Conservation (phyloP, 306 rosid genomes). For the Echinosophora koreensis region DNA sequence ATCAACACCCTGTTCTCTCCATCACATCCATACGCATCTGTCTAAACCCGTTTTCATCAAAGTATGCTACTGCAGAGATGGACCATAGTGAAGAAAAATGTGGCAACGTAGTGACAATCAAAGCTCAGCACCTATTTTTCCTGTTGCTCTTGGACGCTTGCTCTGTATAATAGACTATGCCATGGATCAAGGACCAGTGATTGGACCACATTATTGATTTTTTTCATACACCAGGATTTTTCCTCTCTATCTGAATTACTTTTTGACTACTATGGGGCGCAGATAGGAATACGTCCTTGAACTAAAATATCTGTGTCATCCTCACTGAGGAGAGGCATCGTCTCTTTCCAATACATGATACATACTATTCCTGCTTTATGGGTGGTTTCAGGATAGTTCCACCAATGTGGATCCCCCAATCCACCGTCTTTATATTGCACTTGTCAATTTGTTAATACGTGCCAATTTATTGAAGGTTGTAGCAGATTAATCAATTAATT, state of each 20-base stretch:
- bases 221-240: constrained; percentile 26
- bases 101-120: constrained; percentile 53
- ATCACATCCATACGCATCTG: constrained; percentile 48
- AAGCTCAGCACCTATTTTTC: constrained; percentile 47
- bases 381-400: constrained; percentile 44
- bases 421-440: constrained; percentile 48
- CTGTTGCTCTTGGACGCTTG: constrained; percentile 55
- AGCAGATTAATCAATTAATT: constrained; percentile 26
- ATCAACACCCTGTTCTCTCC: constrained; percentile 36
- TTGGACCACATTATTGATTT: constrained; percentile 56
- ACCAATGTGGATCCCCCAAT: constrained; percentile 59
- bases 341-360: constrained; percentile 36
- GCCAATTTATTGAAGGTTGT: constrained; percentile 16
- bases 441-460: constrained; percentile 39
- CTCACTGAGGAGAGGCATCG: constrained; percentile 19
- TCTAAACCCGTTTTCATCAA: constrained; percentile 39
- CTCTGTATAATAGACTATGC: constrained; percentile 47
- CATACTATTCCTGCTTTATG: constrained; percentile 46
- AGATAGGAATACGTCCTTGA: constrained; percentile 5
- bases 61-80: constrained; percentile 46
- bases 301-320: constrained; percentile 31
- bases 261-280: constrained; percentile 36
- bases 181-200: constrained; percentile 47
- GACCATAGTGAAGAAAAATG: constrained; percentile 60
- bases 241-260: constrained; percentile 28